phyloP scores from a whole-genome alignment of 495 filamentous ascomycete species.

The Aspergillus biplanus region DNA sequence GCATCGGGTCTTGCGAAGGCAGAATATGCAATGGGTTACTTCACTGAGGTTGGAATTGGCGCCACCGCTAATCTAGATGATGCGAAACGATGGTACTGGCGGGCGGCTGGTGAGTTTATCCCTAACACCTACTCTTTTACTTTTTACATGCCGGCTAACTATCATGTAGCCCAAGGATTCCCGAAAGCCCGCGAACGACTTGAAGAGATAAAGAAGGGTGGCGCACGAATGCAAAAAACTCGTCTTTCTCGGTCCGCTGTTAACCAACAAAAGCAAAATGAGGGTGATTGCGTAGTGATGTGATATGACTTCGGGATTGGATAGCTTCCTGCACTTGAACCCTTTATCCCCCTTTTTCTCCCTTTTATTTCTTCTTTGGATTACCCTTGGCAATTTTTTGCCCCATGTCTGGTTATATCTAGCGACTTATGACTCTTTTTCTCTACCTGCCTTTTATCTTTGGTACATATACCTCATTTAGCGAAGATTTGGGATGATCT shows the following conservation, averaged over 20 bases:
- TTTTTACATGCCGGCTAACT: conserved; percentile 27
- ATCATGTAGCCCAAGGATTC: conserved; percentile 78
- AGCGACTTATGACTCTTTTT: background rate
- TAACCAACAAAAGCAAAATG: conserved; percentile 82
- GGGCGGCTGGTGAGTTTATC: conserved; percentile 83
- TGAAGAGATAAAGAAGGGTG: conserved; percentile 85
- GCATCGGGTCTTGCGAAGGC: conserved; percentile 84
- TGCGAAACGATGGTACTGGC: conserved; percentile 97
- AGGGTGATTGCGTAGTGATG: conserved; percentile 69
- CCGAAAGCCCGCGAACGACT: conserved; percentile 89
- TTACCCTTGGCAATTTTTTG: conserved; percentile 1
- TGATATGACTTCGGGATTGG: conserved; percentile 17
- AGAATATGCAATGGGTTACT: conserved; percentile 98
- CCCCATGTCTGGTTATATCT: background rate
- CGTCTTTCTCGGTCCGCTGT: conserved; percentile 81
- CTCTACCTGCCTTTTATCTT: background rate
- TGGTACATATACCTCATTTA: conserved; percentile 17
- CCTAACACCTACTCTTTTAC: conserved; percentile 1
- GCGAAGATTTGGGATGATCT: conserved; percentile 12
- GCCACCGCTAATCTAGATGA: conserved; percentile 83
- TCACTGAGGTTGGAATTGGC: conserved; percentile 95
- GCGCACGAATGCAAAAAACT: conserved; percentile 72
- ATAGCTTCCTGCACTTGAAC: conserved; percentile 6
- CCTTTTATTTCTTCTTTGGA: conserved; percentile 2
- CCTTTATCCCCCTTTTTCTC: conserved; percentile 14